Evolutionary conservation across 2,329 filamentous ascomycete genomes (phyloP).

Genomic region (Helicocarpus griseus): DNA sequence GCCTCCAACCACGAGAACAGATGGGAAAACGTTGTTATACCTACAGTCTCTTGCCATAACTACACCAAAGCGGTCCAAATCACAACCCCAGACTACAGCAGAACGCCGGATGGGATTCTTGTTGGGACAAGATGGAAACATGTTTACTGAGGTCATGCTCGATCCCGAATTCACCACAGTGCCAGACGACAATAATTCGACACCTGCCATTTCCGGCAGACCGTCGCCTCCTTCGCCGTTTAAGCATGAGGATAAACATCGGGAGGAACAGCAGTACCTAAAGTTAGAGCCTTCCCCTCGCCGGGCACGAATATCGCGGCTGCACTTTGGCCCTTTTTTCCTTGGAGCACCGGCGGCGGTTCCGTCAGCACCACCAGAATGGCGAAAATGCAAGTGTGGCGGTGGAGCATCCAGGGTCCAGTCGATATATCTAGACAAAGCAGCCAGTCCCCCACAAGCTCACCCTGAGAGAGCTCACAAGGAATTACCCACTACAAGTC

Average conservation of each 20-base stretch:
- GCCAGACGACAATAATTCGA: not conserved
- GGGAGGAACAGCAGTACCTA: too few species aligned
- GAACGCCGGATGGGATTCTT: not conserved
- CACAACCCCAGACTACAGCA: not conserved
- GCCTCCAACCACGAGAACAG: not conserved
- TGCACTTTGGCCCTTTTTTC: not conserved
- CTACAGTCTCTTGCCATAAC: not conserved
- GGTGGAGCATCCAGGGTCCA: too few species aligned
- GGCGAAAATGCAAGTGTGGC: too few species aligned
- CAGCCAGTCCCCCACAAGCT: not conserved
- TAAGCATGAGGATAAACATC: too few species aligned
- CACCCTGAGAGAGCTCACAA: not conserved
- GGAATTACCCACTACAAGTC: not conserved
- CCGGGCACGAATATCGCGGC: not conserved
- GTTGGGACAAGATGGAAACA: not conserved
- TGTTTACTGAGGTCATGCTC: not conserved
- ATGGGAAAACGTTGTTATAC: not conserved
- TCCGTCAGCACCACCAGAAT: too few species aligned
- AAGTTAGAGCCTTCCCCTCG: not conserved
- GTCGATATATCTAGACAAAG: not conserved
- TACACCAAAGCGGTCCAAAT: not conserved
- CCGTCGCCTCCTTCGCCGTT: too few species aligned
- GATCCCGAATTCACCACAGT: not conserved
- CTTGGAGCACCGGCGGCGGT: not conserved
- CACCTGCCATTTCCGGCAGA: not conserved